Conservation (phyloP, 345 rosid genomes). For the Salix udensis region DNA sequence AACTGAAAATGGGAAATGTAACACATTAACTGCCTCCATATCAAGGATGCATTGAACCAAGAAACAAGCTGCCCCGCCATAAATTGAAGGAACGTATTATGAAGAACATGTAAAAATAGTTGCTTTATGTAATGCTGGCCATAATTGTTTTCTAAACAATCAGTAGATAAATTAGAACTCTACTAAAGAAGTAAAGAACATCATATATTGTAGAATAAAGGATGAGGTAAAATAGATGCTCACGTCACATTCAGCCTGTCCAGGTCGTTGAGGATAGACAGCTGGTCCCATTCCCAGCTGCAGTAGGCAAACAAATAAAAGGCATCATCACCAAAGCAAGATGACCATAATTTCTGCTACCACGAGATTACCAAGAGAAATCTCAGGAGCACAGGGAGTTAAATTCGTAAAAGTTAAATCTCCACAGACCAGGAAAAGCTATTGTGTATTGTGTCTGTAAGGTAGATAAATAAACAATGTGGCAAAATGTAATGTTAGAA, state of each 20-base stretch:
- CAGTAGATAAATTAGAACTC: neutral
- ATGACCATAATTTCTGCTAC: neutral
- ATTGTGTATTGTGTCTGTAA: neutral
- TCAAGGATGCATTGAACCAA: neutral
- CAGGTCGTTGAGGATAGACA: slow-evolving; percentile 82
- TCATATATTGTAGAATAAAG: neutral
- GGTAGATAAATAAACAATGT: neutral
- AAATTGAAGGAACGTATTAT: neutral
- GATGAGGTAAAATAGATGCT: slow-evolving; percentile 12
- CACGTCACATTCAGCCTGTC: slow-evolving; percentile 91
- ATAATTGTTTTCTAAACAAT: neutral
- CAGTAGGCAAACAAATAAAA: slow-evolving; percentile 24
- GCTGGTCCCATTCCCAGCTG: slow-evolving; percentile 56
- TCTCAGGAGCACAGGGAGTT: neutral
- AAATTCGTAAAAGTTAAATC: neutral
- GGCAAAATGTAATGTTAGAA: neutral
- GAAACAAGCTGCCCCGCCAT: neutral
- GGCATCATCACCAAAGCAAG: slow-evolving; percentile 30
- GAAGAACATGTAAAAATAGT: neutral
- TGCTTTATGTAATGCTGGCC: neutral
- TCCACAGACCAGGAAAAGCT: neutral
- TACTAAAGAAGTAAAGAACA: neutral
- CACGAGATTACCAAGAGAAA: neutral
- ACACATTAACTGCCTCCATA: slow-evolving; percentile 2
- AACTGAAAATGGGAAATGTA: slow-evolving; percentile 35